A percentile compares a stretch with the other conserved stretches of the same genome.
Evolutionary conservation across 1,139 yeast species (phyloP).

Genomic region (Hemisphaericaspora subhashii): DNA sequence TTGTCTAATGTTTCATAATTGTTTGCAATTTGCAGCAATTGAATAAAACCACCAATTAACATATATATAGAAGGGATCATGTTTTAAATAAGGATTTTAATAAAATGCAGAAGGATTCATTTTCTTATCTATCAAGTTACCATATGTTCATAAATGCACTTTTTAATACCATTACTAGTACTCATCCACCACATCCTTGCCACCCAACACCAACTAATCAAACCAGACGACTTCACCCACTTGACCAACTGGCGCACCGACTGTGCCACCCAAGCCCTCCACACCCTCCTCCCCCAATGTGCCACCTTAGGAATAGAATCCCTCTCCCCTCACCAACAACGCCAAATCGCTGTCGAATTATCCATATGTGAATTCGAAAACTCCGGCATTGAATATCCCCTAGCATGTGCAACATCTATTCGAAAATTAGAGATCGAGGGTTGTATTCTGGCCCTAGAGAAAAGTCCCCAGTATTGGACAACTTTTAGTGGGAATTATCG

Average conservation of each 20-base stretch:
- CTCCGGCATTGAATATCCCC: slow-evolving; percentile 38
- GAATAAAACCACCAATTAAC: background rate
- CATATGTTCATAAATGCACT: too few relatives aligned
- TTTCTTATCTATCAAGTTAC: too few relatives aligned
- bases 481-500: slow-evolving; percentile 60
- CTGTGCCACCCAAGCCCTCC: slow-evolving; percentile 31
- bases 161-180: background rate
- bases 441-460: slow-evolving; percentile 44
- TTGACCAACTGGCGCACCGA: slow-evolving; percentile 12
- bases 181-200: background rate
- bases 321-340: slow-evolving; percentile 28
- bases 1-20: background rate
- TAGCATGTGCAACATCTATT: slow-evolving; percentile 22
- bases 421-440: slow-evolving; percentile 16
- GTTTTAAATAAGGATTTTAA: background rate
- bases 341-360: slow-evolving; percentile 46
- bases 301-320: slow-evolving; percentile 30
- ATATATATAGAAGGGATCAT: background rate
- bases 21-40: background rate
- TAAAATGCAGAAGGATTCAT: too few relatives aligned
- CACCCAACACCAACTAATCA: background rate
- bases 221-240: background rate
- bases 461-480: slow-evolving; percentile 58
- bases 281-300: slow-evolving; percentile 28
- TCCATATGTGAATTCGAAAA: slow-evolving; percentile 57